phyloP scores from a whole-genome alignment of 192 early-diverging fungal species.

The Geranomyces variabilis region DNA sequence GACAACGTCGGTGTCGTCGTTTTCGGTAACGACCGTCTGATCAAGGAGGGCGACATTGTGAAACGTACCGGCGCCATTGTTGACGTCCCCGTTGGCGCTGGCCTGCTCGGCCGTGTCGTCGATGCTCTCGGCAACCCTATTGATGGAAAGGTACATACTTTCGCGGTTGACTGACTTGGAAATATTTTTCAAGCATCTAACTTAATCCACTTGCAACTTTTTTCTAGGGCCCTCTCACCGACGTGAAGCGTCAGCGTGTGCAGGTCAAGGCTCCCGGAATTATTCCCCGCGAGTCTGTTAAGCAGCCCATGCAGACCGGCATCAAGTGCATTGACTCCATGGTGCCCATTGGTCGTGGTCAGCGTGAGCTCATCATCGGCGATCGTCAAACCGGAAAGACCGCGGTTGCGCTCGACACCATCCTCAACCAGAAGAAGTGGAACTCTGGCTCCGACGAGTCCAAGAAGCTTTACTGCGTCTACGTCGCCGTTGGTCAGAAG shows the following conservation, averaged over 20 bases:
- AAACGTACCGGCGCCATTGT: constrained; percentile 99
- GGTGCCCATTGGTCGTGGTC: constrained; percentile 99
- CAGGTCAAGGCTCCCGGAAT: constrained; percentile 99
- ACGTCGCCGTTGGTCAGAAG: constrained; percentile 99
- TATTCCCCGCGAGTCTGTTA: constrained; percentile 98
- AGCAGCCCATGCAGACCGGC: constrained; percentile 99
- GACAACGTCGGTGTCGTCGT: constrained; percentile 99
- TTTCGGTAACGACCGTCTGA: constrained; percentile 99
- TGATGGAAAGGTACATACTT: constrained; percentile 91
- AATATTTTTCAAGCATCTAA: not conserved
- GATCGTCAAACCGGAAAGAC: constrained; percentile 99
- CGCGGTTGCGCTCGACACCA: constrained; percentile 97
- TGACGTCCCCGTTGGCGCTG: constrained; percentile 95
- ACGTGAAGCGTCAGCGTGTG: constrained; percentile 85
- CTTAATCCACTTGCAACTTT: constrained; percentile 8
- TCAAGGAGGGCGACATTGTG: constrained; percentile 99
- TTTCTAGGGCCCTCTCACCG: constrained; percentile 81
- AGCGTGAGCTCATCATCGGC: constrained; percentile 99
- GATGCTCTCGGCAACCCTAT: constrained; percentile 99
- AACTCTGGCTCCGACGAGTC: constrained; percentile 91
- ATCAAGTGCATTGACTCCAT: constrained; percentile 99
- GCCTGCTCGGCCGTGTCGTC: constrained; percentile 96
- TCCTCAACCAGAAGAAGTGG: constrained; percentile 99
- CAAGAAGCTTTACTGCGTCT: constrained; percentile 99
- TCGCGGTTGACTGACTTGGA: not conserved